These are phyloP conservation scores for Zopfia rhizophila DNA, from an alignment of 2,329 filamentous ascomycete genomes.

Conservation along the genomic window DNA sequence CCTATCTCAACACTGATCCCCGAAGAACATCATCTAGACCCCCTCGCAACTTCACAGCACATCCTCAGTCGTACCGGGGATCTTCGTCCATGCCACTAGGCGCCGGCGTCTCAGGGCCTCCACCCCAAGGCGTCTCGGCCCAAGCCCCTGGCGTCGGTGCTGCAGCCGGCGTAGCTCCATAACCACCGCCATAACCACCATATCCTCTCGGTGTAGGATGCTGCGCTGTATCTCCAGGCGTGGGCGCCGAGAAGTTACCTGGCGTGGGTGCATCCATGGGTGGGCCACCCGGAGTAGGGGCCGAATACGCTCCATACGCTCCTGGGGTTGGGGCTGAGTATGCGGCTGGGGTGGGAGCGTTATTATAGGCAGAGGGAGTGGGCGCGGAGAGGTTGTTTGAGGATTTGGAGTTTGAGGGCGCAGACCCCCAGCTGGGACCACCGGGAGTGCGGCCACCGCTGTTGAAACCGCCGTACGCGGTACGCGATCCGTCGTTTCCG, in stretches of 20 bases:
- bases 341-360: slow-evolving; percentile 48
- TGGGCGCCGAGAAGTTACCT: slow-evolving; percentile 52
- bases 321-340: slow-evolving; percentile 50
- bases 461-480: slow-evolving; percentile 62
- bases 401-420: slow-evolving; percentile 49
- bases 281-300: slow-evolving; percentile 48
- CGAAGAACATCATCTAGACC: no score
- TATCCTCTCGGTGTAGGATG: slow-evolving; percentile 29
- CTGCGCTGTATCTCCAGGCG: slow-evolving; percentile 43
- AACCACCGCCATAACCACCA: slow-evolving; percentile 35
- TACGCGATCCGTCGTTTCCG: slow-evolving; percentile 43
- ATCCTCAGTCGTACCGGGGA: slow-evolving; percentile 33
- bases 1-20: no score
- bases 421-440: slow-evolving; percentile 67
- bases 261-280: slow-evolving; percentile 53
- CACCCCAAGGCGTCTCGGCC: slow-evolving; percentile 62
- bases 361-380: slow-evolving; percentile 46
- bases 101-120: slow-evolving; percentile 68
- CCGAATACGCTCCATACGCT: slow-evolving; percentile 47
- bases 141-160: slow-evolving; percentile 70
- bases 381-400: slow-evolving; percentile 42
- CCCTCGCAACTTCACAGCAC: no score
- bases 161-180: slow-evolving; percentile 51
- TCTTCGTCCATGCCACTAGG: slow-evolving; percentile 31
- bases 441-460: slow-evolving; percentile 60